Conservation (phyloP, 2,329 filamentous ascomycete species). For the Fusarium coffeatum region DNA sequence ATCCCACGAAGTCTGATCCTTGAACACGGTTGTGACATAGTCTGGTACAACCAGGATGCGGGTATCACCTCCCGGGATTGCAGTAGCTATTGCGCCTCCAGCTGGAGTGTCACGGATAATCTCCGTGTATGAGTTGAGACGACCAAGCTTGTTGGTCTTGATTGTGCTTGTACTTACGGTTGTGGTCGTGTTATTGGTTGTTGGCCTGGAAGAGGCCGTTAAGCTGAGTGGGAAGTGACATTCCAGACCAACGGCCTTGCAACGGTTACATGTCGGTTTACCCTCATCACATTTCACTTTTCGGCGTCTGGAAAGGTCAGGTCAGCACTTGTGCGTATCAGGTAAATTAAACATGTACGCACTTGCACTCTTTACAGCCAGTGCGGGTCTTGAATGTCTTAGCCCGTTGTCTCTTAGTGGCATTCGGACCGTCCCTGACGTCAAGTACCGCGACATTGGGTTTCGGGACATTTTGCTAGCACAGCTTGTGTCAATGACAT, state of each 20-base stretch:
- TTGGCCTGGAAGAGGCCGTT: background rate
- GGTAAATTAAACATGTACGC: conserved; percentile 2
- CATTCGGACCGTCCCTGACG: conserved; percentile 17
- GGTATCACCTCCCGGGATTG: conserved; percentile 8
- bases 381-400: conserved; percentile 39
- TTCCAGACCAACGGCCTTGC: conserved; percentile 17
- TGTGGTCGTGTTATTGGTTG: background rate
- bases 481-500: background rate
- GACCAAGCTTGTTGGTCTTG: background rate
- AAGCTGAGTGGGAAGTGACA: conserved; percentile 30
- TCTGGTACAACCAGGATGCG: conserved; percentile 32
- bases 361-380: conserved; percentile 43
- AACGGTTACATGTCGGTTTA: conserved; percentile 35
- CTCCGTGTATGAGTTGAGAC: background rate
- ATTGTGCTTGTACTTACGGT: background rate
- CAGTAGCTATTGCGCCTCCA: background rate
- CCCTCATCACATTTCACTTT: conserved; percentile 44
- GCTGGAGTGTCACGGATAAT: background rate
- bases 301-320: conserved; percentile 31
- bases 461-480: conserved; percentile 20
- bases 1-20: conserved; percentile 40
- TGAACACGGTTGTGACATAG: conserved; percentile 34
- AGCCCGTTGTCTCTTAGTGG: conserved; percentile 17
- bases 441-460: conserved; percentile 25
- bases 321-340: background rate